Evolutionary conservation across 2,329 filamentous ascomycete species (phyloP), one percentile per base, ranked within the genome.

Genomic region (Aspergillus ibericus): DNA sequence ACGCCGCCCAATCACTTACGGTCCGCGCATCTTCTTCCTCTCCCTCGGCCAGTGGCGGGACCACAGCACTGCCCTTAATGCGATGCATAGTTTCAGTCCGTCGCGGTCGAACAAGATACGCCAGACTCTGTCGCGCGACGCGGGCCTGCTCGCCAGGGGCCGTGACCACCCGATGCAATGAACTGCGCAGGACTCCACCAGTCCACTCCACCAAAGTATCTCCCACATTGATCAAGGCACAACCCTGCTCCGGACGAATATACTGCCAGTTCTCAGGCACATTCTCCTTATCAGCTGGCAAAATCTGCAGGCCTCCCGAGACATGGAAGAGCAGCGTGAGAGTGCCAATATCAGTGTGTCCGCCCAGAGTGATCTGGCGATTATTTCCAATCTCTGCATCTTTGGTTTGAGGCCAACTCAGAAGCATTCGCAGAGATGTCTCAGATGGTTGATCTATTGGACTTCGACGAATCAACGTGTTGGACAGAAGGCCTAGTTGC

Each of bases 181-280:
- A 61, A n/a, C 61, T 66, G 9, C 64, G 72, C 59, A 82, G 59
- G 9, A 70, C 59, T 0, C 77, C 78, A 1, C 67, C 72, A 0
- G 76, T 77, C 62, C 81, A 78, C 58, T 80, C 77, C 10, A 80
- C 77, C 54, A 81, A 65, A 1, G 78, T 76, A 63, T 82, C 80
- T 2, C 81, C 80, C 6, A 82, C 68, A 62, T 82, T 82, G 20
- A 82, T 74, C 40, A 82, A 70, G 12, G 72, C 62, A 57, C 64
- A 66, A 0, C 63, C 68, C 1, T 60, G 60, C 8, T 58, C 36
- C 1, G 68, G 68, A 15, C 56, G 53, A 1, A 69, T 60, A 40
- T 59, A 71, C 15, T 58, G 40, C 69, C 68, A 69, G 8, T 64
- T 62, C 9, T 59, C 51, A 5, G 51, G 48, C 12, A 52, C 29